A percentile compares a stretch with the other conserved stretches of the same genome.
These are phyloP conservation scores for Antitrichia curtipendula DNA, from an alignment of 225 moss, liverwort and hornwort genomes.

Conservation along the genomic window DNA sequence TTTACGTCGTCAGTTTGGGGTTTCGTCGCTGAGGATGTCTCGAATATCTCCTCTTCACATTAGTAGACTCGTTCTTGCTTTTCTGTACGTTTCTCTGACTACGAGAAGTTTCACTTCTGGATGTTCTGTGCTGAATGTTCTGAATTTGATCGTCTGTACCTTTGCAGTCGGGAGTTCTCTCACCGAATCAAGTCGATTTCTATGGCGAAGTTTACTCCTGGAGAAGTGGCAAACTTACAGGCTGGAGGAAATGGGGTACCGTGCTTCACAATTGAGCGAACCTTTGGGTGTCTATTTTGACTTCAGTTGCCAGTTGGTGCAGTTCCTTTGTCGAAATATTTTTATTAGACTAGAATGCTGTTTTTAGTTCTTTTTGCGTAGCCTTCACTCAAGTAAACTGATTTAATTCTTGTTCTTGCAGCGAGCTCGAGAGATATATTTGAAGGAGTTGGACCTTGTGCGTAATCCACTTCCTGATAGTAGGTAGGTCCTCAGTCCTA, in stretches of 20 bases:
- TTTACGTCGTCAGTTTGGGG: not conserved
- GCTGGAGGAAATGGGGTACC: constrained; percentile 89
- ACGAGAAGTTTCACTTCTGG: not conserved
- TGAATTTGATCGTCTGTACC: not conserved
- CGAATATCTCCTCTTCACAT: not conserved
- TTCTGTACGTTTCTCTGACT: not conserved
- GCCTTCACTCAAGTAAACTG: not conserved
- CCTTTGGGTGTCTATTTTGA: not conserved
- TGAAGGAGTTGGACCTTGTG: constrained; percentile 65
- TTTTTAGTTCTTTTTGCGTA: not conserved
- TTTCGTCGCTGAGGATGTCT: not conserved
- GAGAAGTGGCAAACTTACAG: constrained; percentile 69
- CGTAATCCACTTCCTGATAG: constrained; percentile 78
- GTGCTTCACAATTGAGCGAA: not conserved
- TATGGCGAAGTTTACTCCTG: constrained; percentile 93
- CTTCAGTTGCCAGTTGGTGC: not conserved
- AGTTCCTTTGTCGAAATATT: not conserved
- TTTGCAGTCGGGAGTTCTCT: constrained; percentile 70
- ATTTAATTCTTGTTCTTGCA: constrained; percentile 3
- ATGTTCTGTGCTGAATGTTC: not conserved
- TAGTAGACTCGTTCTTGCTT: not conserved
- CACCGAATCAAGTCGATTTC: constrained; percentile 94
- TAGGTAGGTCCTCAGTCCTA: constrained; percentile 29
- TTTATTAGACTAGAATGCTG: not conserved
- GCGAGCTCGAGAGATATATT: constrained; percentile 68